A percentile compares a stretch with the other conserved stretches of the same genome.
Evolutionary conservation across 768 basidiomycete species (phyloP).

Genomic region (Tricholoma matsutake): DNA sequence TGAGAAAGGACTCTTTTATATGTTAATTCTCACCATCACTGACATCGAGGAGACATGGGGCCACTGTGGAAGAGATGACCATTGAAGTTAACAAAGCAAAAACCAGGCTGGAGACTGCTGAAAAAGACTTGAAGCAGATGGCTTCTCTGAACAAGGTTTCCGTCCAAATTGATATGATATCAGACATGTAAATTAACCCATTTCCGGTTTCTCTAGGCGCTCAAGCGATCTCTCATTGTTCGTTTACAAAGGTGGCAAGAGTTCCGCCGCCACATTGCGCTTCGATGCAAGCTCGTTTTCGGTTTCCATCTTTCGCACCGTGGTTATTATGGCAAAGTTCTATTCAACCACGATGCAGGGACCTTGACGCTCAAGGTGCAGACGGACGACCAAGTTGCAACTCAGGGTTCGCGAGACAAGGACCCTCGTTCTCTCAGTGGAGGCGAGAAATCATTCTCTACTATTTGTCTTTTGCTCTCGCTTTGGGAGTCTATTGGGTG

Average conservation of each 20-base stretch:
- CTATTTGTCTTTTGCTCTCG: conserved; percentile 89
- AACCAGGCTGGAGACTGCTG: conserved; percentile 54
- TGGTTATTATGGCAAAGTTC: conserved; percentile 85
- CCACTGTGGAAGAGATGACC: conserved; percentile 74
- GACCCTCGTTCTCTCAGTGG: conserved; percentile 86
- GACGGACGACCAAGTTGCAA: conserved; percentile 74
- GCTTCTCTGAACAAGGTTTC: conserved; percentile 60
- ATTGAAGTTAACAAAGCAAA: conserved; percentile 65
- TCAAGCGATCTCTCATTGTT: conserved; percentile 59
- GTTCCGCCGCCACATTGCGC: conserved; percentile 85
- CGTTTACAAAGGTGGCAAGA: conserved; percentile 81
- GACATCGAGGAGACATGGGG: conserved; percentile 55
- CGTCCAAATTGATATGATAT: neutral
- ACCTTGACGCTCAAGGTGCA: conserved; percentile 72
- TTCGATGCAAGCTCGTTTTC: conserved; percentile 83
- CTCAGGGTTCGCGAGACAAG: conserved; percentile 66
- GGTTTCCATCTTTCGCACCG: conserved; percentile 78
- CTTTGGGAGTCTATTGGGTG: conserved; percentile 96
- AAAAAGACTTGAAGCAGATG: conserved; percentile 63
- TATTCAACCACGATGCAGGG: conserved; percentile 75
- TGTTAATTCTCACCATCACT: neutral
- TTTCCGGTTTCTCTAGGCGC: conserved; percentile 41
- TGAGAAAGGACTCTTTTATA: conserved; percentile 2
- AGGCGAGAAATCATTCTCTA: conserved; percentile 96
- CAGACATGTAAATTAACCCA: neutral